phyloP scores from a whole-genome alignment of 228 moss, liverwort and hornwort genomes.

The Sphagnum fallax region DNA sequence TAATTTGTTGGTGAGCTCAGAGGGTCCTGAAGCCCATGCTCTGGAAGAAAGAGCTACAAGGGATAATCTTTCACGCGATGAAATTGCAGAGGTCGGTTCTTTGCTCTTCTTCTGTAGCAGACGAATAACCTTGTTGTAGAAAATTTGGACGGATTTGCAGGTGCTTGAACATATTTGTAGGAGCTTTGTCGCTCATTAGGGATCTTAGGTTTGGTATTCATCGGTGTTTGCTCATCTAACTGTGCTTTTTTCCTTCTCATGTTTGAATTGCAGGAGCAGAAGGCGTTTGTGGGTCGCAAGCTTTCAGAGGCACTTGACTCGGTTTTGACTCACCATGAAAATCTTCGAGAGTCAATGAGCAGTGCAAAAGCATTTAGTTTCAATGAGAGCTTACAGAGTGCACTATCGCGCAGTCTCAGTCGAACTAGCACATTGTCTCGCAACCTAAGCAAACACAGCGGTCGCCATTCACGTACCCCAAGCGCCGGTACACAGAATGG shows the following conservation, averaged over 20 bases:
- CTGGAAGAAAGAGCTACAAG: conserved; percentile 67
- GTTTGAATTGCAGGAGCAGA: conserved; percentile 38
- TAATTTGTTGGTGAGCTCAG: conserved; percentile 69
- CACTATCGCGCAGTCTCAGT: conserved; percentile 33
- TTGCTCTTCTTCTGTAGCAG: neutral
- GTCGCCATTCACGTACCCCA: conserved; percentile 37
- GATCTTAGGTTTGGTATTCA: neutral
- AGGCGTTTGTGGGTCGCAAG: conserved; percentile 50
- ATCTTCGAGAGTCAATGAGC: conserved; percentile 33
- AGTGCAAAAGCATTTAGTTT: conserved; percentile 23
- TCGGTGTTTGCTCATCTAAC: neutral
- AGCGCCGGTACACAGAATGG: conserved; percentile 23
- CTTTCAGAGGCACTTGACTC: conserved; percentile 49
- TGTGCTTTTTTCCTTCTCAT: neutral
- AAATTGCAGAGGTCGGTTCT: conserved; percentile 36
- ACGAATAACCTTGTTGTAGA: neutral
- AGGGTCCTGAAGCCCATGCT: conserved; percentile 60
- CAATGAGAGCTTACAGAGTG: conserved; percentile 29
- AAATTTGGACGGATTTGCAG: neutral
- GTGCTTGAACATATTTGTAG: neutral
- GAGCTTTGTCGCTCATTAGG: neutral
- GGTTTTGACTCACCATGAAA: conserved; percentile 24
- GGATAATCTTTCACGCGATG: conserved; percentile 43
- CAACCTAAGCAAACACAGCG: conserved; percentile 21
- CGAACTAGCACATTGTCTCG: conserved; percentile 14